Conservation (phyloP, 148 eudicot species). For the Fagopyrum esculentum region DNA sequence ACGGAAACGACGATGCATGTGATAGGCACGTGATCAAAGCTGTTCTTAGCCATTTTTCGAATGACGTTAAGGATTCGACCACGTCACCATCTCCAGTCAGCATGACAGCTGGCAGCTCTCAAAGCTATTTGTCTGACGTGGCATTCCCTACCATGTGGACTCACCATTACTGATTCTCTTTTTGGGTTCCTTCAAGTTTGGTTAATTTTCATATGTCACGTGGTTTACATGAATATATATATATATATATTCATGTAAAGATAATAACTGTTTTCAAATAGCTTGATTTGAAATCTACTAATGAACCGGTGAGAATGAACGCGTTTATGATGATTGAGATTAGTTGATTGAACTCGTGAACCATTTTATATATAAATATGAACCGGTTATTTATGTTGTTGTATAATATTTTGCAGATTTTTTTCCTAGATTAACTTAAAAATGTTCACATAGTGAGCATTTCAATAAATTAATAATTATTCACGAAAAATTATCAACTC, state of each 20-base stretch:
- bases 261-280: neutral
- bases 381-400: no score
- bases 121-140: conserved; percentile 60
- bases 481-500: no score
- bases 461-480: no score
- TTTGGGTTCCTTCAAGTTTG: neutral
- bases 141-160: conserved; percentile 46
- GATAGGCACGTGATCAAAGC: conserved; percentile 46
- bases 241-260: neutral
- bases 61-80: conserved; percentile 28
- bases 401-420: no score
- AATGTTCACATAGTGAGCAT: no score
- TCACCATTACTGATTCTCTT: conserved; percentile 24
- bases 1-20: conserved; percentile 13
- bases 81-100: conserved; percentile 24
- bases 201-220: neutral
- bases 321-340: no score
- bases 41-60: conserved; percentile 49
- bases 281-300: no score
- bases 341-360: no score
- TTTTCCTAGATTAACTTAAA: no score
- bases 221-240: neutral
- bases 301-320: no score
- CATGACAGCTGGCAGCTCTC: conserved; percentile 33
- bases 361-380: no score